These are phyloP conservation scores for Sporisorium reilianum DNA, from an alignment of 1,284 basidiomycete species.

Conservation along the genomic window DNA sequence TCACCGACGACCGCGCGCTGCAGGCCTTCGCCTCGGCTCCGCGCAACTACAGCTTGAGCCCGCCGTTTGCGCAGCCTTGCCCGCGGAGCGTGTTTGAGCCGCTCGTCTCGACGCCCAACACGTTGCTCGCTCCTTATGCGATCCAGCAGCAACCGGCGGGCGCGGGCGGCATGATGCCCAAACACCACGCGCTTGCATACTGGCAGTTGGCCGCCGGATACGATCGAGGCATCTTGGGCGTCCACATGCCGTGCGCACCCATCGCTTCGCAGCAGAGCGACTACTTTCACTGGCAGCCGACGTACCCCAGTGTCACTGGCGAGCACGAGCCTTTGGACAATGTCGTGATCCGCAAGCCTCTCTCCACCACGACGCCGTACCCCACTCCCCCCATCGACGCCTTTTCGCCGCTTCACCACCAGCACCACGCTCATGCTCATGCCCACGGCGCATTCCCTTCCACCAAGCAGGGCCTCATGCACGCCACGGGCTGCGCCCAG, in stretches of 20 bases:
- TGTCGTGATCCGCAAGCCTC: constrained; percentile 29
- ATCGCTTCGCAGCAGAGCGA: constrained; percentile 16
- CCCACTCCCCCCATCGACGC: constrained; percentile 50
- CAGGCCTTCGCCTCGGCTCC: constrained; percentile 24
- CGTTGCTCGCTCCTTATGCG: constrained; percentile 47
- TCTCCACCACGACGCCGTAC: constrained; percentile 42
- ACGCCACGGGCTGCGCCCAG: constrained; percentile 7
- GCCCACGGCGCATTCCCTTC: constrained; percentile 7
- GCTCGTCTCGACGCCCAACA: constrained; percentile 53
- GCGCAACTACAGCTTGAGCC: constrained; percentile 44
- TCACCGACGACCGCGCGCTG: constrained; percentile 25
- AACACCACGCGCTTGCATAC: constrained; percentile 49
- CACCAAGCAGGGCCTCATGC: constrained; percentile 19
- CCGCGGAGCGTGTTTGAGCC: constrained; percentile 51
- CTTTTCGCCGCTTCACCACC: constrained; percentile 31
- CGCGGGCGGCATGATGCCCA: constrained; percentile 18
- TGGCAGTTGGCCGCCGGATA: constrained; percentile 52
- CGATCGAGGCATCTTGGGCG: constrained; percentile 49
- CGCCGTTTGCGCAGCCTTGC: constrained; percentile 47
- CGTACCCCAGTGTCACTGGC: constrained; percentile 5
- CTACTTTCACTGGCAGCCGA: constrained; percentile 48
- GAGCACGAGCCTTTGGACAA: constrained; percentile 17
- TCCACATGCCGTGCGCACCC: constrained; percentile 47
- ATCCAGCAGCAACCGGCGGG: constrained; percentile 33
- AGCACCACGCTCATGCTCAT: background rate